Evolutionary conservation across 106 monocot species (phyloP).

Genomic region (Allium fistulosum): DNA sequence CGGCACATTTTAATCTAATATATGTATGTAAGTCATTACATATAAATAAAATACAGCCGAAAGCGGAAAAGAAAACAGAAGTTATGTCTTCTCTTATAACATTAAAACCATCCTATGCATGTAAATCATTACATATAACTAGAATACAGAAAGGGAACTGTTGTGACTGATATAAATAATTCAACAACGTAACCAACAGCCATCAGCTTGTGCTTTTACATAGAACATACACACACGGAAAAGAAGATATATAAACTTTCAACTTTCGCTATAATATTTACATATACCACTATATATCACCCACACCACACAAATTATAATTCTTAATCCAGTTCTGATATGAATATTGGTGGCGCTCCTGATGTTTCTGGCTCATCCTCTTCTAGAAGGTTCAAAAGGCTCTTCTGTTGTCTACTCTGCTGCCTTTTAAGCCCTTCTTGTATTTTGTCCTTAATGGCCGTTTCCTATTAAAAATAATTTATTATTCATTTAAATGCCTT

Average conservation of each 20-base stretch:
- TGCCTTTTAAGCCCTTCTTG: slow-evolving; percentile 42
- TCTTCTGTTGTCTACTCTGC: slow-evolving; percentile 9
- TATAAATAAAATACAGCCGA: too few relatives aligned
- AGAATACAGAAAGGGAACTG: too few relatives aligned
- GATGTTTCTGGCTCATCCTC: background rate
- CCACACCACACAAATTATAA: background rate
- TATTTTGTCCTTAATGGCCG: slow-evolving; percentile 72
- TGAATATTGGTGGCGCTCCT: slow-evolving; percentile 5
- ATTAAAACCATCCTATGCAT: too few relatives aligned
- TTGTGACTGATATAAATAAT: too few relatives aligned
- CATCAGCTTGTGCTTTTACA: background rate
- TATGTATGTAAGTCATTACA: too few relatives aligned
- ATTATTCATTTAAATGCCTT: too few relatives aligned
- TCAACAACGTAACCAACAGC: background rate
- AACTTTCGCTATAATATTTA: background rate
- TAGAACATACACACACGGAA: background rate
- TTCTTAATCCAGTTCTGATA: background rate
- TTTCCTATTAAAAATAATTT: slow-evolving; percentile 41
- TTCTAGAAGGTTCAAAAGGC: background rate
- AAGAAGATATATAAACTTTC: background rate
- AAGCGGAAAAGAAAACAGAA: too few relatives aligned
- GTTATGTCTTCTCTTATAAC: too few relatives aligned
- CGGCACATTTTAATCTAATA: too few relatives aligned
- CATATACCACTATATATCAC: background rate
- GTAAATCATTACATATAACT: too few relatives aligned